Conservation (phyloP, 257 asterid genomes). For the Petunia secreta region DNA sequence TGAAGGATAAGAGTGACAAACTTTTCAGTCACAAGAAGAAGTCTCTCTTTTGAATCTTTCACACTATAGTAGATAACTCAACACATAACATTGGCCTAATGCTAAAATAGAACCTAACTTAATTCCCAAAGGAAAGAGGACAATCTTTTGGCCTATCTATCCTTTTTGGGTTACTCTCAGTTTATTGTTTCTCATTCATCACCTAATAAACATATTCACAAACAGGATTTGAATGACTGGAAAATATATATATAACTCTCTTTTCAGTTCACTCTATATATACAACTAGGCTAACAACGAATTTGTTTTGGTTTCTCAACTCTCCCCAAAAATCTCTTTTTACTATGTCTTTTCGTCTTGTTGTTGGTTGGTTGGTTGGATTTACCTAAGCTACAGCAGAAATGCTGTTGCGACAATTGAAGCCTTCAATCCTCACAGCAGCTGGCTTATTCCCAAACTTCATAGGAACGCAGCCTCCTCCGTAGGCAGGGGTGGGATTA, state of each 20-base stretch:
- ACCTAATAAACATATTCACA: slow-evolving; percentile 36
- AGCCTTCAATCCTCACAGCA: slow-evolving; percentile 67
- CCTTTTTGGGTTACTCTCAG: slow-evolving; percentile 12
- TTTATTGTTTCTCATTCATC: slow-evolving; percentile 35
- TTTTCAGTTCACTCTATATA: slow-evolving; percentile 30
- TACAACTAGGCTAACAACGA: slow-evolving; percentile 37
- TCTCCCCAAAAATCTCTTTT: slow-evolving; percentile 34
- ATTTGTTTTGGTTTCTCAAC: background rate
- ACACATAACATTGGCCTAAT: slow-evolving; percentile 11
- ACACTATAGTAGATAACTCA: slow-evolving; percentile 6
- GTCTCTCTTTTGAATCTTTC: slow-evolving; percentile 13
- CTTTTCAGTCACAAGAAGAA: slow-evolving; percentile 23
- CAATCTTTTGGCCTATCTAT: slow-evolving; percentile 23
- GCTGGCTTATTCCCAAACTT: slow-evolving; percentile 53
- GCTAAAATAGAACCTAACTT: slow-evolving; percentile 21
- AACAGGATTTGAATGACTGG: slow-evolving; percentile 9
- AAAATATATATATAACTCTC: slow-evolving; percentile 24
- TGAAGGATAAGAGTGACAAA: slow-evolving; percentile 25
- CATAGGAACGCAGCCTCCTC: slow-evolving; percentile 51
- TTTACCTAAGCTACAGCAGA: slow-evolving; percentile 53
- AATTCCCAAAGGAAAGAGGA: slow-evolving; percentile 27
- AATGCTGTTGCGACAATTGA: slow-evolving; percentile 59
- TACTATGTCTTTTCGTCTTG: slow-evolving; percentile 15
- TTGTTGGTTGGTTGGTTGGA: background rate
- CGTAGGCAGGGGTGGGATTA: slow-evolving; percentile 36